Base-by-base conservation (phyloP, 192 early-diverging fungal species). In the Funneliformis geosporum region DNA sequence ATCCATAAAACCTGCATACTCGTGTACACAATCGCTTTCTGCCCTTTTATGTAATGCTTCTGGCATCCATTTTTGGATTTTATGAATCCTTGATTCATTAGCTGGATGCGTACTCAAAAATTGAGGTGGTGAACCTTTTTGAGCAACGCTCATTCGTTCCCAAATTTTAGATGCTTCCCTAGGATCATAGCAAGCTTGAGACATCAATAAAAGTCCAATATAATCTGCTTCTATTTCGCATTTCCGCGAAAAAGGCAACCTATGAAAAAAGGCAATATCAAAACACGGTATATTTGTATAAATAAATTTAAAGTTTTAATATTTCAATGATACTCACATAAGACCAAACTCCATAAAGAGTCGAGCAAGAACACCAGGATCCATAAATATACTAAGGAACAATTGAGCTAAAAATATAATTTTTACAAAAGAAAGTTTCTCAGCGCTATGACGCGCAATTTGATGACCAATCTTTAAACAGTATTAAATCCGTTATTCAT, bases 211-310 rank as follows among this genome's bases (percentile, higher is more conserved):
- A 46, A 99, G 83, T 0, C 96, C 96, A 82, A 99, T 94, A 62
- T 90, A 86, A 83, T 99, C 98, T 8, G 98, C 98, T 82, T 99
- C 98, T 33, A 86, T 89, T 85, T 99, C 98, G 78, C 92, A 94
- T 72, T 92, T 91, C 14, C 96, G 85, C 43, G 94, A 95, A 80
- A 96, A 95, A 25, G 96, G 96, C 80, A 93, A 88, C 80, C 81
- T 73, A 40, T 2, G 28, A 40, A 62, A 43, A 50, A 28, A 73
- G 12, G 8, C 12, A 1, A 59, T 38, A 39, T 55, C 8, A 39
- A 23, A 21, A 25, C 21, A 60, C 18, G 47, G 14, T 5, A 1
- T 39, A 43, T 46, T 10, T 60, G 8, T 23, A 8, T n/a, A 74
- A 85, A 72, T 23, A 38, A 21, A n/a, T n/a, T n/a, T n/a, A n/a